A percentile compares a stretch with the other conserved stretches of the same genome.
Conservation (phyloP, 305 asterid genomes). For the Fraxinus greggii region DNA sequence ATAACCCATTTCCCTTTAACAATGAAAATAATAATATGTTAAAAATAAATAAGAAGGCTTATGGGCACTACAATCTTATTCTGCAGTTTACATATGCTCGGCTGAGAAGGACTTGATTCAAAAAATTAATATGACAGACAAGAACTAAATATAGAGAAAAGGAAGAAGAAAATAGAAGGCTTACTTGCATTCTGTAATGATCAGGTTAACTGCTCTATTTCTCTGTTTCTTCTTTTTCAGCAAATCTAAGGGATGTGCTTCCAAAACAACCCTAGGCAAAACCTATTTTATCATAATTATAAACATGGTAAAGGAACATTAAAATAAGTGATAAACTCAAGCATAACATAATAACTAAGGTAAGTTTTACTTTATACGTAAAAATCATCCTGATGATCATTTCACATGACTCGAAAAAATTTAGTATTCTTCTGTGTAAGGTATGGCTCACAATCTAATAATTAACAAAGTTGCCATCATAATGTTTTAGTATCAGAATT, state of each 20-base stretch:
- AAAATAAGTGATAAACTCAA: constrained; percentile 18
- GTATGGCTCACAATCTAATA: not conserved
- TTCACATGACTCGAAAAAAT: not conserved
- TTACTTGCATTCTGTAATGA: constrained; percentile 79
- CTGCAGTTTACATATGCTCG: not conserved
- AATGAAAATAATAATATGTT: constrained; percentile 14
- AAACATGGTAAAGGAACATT: constrained; percentile 17
- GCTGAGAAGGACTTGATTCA: not conserved
- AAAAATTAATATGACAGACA: not conserved
- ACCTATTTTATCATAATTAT: constrained; percentile 39
- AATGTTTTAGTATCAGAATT: not conserved
- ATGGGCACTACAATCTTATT: not conserved
- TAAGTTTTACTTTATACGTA: not conserved
- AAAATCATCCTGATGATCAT: not conserved
- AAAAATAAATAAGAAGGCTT: not conserved
- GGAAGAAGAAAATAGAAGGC: constrained; percentile 23
- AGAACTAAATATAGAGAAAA: constrained; percentile 11
- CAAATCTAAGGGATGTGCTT: constrained; percentile 65
- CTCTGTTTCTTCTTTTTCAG: constrained; percentile 68
- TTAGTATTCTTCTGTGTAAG: not conserved
- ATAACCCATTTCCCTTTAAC: constrained; percentile 75
- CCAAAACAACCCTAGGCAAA: constrained; percentile 80
- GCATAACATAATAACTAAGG: not conserved
- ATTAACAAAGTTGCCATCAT: not conserved
- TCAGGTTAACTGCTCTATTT: constrained; percentile 53